phyloP scores from a whole-genome alignment of 1,284 basidiomycete genomes.

The Pseudozyma sp. region DNA sequence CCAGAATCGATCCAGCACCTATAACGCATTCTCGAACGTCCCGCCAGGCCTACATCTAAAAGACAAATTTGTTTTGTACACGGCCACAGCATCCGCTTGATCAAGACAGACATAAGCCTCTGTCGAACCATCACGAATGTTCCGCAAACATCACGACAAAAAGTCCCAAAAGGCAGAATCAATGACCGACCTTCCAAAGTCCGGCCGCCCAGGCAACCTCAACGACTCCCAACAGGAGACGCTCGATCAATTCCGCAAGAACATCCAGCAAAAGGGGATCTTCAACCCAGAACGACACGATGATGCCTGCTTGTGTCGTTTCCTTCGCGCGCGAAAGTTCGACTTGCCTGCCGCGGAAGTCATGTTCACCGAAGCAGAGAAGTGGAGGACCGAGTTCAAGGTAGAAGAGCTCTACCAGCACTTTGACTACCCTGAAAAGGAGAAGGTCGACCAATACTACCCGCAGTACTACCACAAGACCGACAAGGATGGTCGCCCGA shows the following conservation, averaged over 20 bases:
- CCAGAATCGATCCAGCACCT: too few relatives aligned
- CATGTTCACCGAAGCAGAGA: conserved; percentile 85
- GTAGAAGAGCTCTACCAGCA: conserved; percentile 87
- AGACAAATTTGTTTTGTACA: conserved; percentile 3
- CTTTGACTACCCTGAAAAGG: conserved; percentile 89
- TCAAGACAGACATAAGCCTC: neutral
- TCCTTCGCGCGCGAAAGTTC: conserved; percentile 92
- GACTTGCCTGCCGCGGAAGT: conserved; percentile 83
- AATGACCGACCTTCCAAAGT: conserved; percentile 41
- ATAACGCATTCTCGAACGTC: neutral
- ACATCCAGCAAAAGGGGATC: conserved; percentile 61
- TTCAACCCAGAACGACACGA: conserved; percentile 66
- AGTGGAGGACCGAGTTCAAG: conserved; percentile 90
- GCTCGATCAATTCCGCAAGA: conserved; percentile 58
- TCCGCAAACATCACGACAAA: conserved; percentile 56
- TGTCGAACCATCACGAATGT: conserved; percentile 27
- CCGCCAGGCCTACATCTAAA: neutral
- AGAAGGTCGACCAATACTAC: conserved; percentile 88
- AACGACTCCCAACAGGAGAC: conserved; percentile 61
- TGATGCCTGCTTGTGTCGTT: conserved; percentile 71
- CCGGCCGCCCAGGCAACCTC: conserved; percentile 64
- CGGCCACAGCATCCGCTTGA: conserved; percentile 5
- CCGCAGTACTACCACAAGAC: conserved; percentile 95
- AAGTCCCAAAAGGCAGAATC: conserved; percentile 20
- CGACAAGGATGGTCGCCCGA: conserved; percentile 95